A percentile compares a stretch with the other conserved stretches of the same genome.
These are phyloP conservation scores for Acer yangbiense DNA, from an alignment of 345 rosid genomes.

Conservation along the genomic window DNA sequence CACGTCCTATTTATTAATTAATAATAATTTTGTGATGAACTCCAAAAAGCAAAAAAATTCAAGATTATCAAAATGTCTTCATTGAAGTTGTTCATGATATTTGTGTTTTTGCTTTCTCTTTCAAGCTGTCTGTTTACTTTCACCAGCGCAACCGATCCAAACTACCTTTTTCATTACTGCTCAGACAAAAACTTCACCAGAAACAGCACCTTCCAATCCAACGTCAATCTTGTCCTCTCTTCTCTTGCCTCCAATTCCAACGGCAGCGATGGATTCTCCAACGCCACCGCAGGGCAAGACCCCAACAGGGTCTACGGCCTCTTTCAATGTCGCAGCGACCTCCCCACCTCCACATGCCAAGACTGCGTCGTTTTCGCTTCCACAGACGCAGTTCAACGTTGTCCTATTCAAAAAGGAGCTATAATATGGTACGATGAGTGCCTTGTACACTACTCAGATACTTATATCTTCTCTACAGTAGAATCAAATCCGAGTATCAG, in stretches of 20 bases:
- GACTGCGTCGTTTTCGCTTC: constrained; percentile 36
- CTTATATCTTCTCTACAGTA: constrained; percentile 18
- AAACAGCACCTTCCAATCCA: constrained; percentile 42
- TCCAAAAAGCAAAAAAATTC: too few species aligned
- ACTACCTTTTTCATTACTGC: background rate
- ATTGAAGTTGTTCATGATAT: background rate
- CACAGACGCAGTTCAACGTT: background rate
- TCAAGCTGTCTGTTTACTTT: background rate
- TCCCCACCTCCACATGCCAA: constrained; percentile 25
- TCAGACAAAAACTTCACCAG: constrained; percentile 26
- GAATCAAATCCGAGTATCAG: background rate
- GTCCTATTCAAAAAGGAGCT: constrained; percentile 21
- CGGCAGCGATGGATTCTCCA: constrained; percentile 34
- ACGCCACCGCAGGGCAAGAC: constrained; percentile 36
- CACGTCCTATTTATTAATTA: too few species aligned
- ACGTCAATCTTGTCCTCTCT: constrained; percentile 40
- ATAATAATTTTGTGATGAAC: too few species aligned
- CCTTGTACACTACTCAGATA: constrained; percentile 39
- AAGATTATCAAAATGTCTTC: background rate
- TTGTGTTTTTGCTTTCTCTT: background rate
- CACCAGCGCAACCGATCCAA: background rate
- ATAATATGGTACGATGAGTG: constrained; percentile 20
- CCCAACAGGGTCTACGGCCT: background rate
- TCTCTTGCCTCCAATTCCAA: constrained; percentile 34
- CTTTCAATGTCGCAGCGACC: too few species aligned